Percentiles rank a stretch among this genome's conserved stretches.
These are phyloP conservation scores for Acanthamoeba culbertsoni DNA, from an alignment of 208 protist genomes.

Conservation along the genomic window DNA sequence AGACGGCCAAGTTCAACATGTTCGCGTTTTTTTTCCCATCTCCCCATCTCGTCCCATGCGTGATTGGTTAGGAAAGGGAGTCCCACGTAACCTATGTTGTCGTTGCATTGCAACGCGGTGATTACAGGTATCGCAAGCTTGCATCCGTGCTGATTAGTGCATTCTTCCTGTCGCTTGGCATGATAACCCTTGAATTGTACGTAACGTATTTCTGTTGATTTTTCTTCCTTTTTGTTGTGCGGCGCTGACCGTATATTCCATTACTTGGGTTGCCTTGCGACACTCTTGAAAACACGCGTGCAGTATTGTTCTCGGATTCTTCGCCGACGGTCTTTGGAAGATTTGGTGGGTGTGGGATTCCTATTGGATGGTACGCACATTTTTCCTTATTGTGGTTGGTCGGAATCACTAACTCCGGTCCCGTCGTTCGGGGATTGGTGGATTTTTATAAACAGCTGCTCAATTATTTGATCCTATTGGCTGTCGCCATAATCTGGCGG, in stretches of 20 bases:
- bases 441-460: not conserved
- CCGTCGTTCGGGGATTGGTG: not conserved
- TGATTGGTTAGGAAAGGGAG: not conserved
- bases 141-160: not conserved
- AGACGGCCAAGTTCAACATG: not conserved
- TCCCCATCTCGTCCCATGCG: too few species aligned
- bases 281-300: not conserved
- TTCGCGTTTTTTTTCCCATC: not conserved
- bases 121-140: not conserved
- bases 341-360: slow-evolving; percentile 52
- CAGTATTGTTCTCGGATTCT: slow-evolving; percentile 21
- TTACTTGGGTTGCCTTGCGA: not conserved
- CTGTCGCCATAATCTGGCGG: slow-evolving; percentile 23
- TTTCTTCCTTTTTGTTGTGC: not conserved
- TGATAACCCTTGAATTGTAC: slow-evolving; percentile 1
- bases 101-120: too few species aligned
- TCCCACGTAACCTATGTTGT: not conserved
- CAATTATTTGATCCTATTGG: not conserved
- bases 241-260: too few species aligned
- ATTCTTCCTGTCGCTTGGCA: not conserved
- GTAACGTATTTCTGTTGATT: not conserved
- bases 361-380: not conserved
- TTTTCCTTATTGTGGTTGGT: not conserved
- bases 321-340: slow-evolving; percentile 36
- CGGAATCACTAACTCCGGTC: not conserved